Percentiles rank a stretch among this genome's conserved stretches.
Evolutionary conservation across 371 early-diverging fungal species (phyloP).

Genomic region (Mucor mucedo): DNA sequence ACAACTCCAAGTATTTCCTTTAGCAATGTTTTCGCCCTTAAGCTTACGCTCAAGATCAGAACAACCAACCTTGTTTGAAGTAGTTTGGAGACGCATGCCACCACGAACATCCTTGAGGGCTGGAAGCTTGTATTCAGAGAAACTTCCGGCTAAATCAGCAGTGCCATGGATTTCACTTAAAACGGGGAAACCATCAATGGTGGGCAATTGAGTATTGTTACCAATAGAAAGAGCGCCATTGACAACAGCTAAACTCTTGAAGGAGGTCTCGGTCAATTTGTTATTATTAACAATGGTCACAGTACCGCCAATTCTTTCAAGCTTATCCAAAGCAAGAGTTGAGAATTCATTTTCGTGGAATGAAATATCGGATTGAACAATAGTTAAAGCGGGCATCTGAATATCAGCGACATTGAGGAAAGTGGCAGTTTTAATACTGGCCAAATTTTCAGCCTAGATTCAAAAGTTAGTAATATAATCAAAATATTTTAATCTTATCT

Average conservation of each 20-base stretch:
- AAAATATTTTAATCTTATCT: neutral
- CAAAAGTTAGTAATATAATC: neutral
- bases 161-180: slow-evolving; percentile 56
- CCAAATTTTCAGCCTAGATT: slow-evolving; percentile 40
- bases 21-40: slow-evolving; percentile 46
- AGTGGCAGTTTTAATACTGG: slow-evolving; percentile 36
- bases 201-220: slow-evolving; percentile 57
- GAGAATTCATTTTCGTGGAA: slow-evolving; percentile 61
- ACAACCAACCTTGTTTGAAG: slow-evolving; percentile 42
- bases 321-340: slow-evolving; percentile 36
- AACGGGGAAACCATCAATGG: slow-evolving; percentile 55
- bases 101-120: slow-evolving; percentile 56
- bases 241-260: slow-evolving; percentile 49
- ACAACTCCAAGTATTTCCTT: slow-evolving; percentile 54
- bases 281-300: slow-evolving; percentile 60
- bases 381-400: slow-evolving; percentile 38
- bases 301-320: slow-evolving; percentile 56
- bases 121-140: slow-evolving; percentile 51
- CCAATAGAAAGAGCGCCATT: slow-evolving; percentile 64
- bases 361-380: slow-evolving; percentile 46
- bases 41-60: slow-evolving; percentile 40
- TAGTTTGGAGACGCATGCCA: slow-evolving; percentile 55
- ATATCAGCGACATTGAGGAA: slow-evolving; percentile 51
- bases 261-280: slow-evolving; percentile 49
- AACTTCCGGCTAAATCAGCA: slow-evolving; percentile 55